These are phyloP conservation scores for Fraxinus paxiana DNA, from an alignment of 305 asterid genomes.

Conservation along the genomic window DNA sequence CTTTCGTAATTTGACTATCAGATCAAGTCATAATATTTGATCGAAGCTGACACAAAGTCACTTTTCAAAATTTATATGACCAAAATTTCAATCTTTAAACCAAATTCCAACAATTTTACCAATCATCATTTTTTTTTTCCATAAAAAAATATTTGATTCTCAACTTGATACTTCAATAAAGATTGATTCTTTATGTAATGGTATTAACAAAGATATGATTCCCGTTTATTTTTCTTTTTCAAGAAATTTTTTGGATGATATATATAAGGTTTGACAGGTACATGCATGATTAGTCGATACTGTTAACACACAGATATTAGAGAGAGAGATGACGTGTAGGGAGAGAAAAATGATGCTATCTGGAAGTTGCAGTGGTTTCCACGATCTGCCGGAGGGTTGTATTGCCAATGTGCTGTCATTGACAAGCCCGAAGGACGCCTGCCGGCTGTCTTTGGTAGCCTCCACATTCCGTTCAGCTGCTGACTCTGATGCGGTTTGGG, in stretches of 20 bases:
- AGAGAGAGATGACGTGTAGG: neutral
- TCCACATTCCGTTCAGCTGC: constrained; percentile 59
- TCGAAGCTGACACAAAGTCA: no score
- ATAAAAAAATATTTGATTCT: neutral
- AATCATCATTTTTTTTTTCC: neutral
- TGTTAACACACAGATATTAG: neutral
- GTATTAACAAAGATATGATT: neutral
- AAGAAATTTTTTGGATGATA: neutral
- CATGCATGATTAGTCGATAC: neutral
- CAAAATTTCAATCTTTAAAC: no score
- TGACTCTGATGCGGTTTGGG: constrained; percentile 73
- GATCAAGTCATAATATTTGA: no score
- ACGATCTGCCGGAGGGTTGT: constrained; percentile 53
- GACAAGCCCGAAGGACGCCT: constrained; percentile 63
- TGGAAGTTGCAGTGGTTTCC: constrained; percentile 30
- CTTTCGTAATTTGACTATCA: no score
- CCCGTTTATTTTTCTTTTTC: neutral
- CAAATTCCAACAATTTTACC: neutral
- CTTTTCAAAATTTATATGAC: no score
- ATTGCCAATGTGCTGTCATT: constrained; percentile 57
- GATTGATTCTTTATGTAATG: constrained; percentile 10
- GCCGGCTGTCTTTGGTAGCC: constrained; percentile 54
- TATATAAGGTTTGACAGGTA: neutral
- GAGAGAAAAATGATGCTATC: constrained; percentile 31
- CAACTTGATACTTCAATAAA: constrained; percentile 12